phyloP scores from a whole-genome alignment of 1,139 yeast species.

The Kurtzmaniella quercitrusa region DNA sequence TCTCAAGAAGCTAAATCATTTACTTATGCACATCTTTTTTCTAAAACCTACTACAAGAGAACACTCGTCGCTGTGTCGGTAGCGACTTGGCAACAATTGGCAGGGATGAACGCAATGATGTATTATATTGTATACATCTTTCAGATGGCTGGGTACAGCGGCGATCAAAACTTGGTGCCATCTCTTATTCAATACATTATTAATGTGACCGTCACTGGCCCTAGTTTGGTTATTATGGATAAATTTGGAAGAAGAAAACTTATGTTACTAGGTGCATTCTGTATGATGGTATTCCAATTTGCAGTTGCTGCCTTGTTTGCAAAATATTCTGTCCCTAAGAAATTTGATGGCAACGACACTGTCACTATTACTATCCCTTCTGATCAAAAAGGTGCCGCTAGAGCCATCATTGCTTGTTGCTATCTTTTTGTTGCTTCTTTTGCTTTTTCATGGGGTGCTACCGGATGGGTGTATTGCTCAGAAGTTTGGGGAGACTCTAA shows the following conservation, averaged over 20 bases:
- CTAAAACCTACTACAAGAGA: conserved; percentile 42
- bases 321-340: conserved; percentile 35
- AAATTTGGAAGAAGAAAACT: conserved; percentile 35
- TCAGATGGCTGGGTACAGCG: conserved; percentile 51
- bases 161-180: conserved; percentile 39
- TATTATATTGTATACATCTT: conserved; percentile 59
- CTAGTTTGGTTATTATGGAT: conserved; percentile 36
- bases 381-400: conserved; percentile 36
- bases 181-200: conserved; percentile 51
- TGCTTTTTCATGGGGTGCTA: conserved; percentile 58
- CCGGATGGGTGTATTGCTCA: conserved; percentile 55
- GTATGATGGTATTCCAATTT: conserved; percentile 36
- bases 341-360: conserved; percentile 31
- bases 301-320: conserved; percentile 43
- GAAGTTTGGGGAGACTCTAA: conserved; percentile 54
- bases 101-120: conserved; percentile 67
- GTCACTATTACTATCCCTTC: conserved; percentile 44
- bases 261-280: conserved; percentile 28
- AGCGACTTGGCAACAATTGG: conserved; percentile 59
- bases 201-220: conserved; percentile 41
- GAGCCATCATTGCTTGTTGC: conserved; percentile 54
- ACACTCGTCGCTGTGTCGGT: conserved; percentile 50
- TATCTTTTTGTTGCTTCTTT: conserved; percentile 52
- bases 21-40: conserved; percentile 44
- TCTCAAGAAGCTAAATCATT: conserved; percentile 33